Evolutionary conservation across 148 eudicot genomes (phyloP), one percentile per base, ranked within the genome.

Genomic region (Pharnaceum exiguum): DNA sequence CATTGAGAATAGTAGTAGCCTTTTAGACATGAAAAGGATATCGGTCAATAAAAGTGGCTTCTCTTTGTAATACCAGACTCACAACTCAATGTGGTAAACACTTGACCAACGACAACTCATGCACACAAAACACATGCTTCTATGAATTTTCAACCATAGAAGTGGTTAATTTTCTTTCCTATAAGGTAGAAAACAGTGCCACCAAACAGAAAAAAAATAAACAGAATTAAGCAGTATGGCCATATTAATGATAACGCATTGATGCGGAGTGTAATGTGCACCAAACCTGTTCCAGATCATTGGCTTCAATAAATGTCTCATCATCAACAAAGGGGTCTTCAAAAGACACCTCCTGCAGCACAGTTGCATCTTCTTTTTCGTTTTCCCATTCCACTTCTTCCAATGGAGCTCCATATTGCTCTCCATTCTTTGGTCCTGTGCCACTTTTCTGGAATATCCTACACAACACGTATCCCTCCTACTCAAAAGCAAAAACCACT

Each of bases 401-500:
- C 60, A 94, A 77, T 35, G 99, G 91, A 5, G 99, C 99, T 36
- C 99, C 99, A 62, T 89, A 89, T 53, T 77, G 75, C 72, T 89
- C 99, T 38, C 99, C 99, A 46, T 94, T 94, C 75, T 94, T 94
- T 17, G 99, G 99, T 24, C 99, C 99, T 3, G 95, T 56, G 53
- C 99, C 99, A 78, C 96, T 94, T 72, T 94, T 94, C 70, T 82
- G 95, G 75, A 93, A 93, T 62, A 93, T 77, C 45, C 99, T 77
- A 57, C 96, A 93, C 32, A 93, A 68, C 51, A 93, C 99, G 69
- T 67, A 81, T 33, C 85, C 83, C 53, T 89, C 96, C 99, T 93
- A 65, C 74, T 42, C 76, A 76, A 51, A 27, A 59, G 16, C 19
- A 54, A 21, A 68, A 42, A 30, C 13, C 35, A 30, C 13, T n/a